Evolutionary conservation across 768 basidiomycete species (phyloP), one percentile per base, ranked within the genome.

Genomic region (Lyophyllum decastes): DNA sequence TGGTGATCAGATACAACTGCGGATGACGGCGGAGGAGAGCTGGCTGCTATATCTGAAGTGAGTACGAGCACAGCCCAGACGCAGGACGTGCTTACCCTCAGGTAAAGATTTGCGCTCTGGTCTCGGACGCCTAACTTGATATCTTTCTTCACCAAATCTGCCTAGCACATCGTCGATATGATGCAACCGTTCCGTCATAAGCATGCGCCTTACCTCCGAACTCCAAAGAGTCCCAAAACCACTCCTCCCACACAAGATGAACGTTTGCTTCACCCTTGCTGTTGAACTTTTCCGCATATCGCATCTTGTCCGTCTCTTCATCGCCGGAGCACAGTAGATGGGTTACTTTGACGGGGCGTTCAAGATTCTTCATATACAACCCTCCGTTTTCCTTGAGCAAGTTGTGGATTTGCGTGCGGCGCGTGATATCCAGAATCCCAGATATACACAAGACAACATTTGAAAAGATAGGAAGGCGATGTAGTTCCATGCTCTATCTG

Each of bases 171-270:
- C 2, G 46, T 60, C 57, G 47, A 27, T 27, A 44, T 27, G 25
- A 38, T 3, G n/a, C 11, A 24, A 30, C 5, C 10, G 26, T 4
- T 30, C 30, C 10, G 30, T 10, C 30, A 2, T 46, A 38, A 25
- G 2, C 14, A 35, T 48, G 21, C 51, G 27, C 68, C 70, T 48
- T 60, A 77, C 89, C 92, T 57, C 86, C 85, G 66, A 85, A 92
- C 41, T 87, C 85, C 2, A 95, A 65, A 25, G 83, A 95, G 66
- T 97, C 95, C 93, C 93, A 95, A 55, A 97, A 90, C 95, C 95
- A 98, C 60, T 96, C 94, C 66, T 95, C 94, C 90, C 95, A 96
- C 1, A 97, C 85, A 2, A 95, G 75, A 49, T 82, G 78, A 30
- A 94, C 94, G 44, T 82, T 78, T 5, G 87, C 88, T 69, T 92